Evolutionary conservation across 192 early-diverging fungal genomes (phyloP).

Genomic region (Mortierella hygrophila): DNA sequence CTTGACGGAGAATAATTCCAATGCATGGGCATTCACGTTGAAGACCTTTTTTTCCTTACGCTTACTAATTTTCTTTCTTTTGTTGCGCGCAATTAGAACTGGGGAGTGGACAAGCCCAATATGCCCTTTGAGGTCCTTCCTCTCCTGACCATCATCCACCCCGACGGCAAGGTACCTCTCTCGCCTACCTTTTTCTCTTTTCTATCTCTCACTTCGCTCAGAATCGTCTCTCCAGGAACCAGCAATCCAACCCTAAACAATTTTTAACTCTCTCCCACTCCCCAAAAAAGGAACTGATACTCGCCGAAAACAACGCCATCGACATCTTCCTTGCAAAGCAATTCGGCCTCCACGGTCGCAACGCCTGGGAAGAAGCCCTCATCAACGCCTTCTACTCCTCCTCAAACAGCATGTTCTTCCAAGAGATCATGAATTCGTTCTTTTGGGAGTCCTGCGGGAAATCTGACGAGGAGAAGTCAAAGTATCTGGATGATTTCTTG

Average conservation of each 20-base stretch:
- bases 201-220: neutral
- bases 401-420: constrained; percentile 38
- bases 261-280: neutral
- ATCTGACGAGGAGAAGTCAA: constrained; percentile 15
- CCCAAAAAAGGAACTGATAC: neutral
- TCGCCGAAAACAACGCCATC: constrained; percentile 34
- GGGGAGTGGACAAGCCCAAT: constrained; percentile 19
- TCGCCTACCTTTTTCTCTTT: too few species aligned
- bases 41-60: neutral
- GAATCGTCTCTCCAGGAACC: neutral
- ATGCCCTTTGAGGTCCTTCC: constrained; percentile 34
- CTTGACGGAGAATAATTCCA: neutral
- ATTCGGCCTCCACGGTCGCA: constrained; percentile 28
- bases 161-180: constrained; percentile 12
- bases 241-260: neutral
- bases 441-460: constrained; percentile 35
- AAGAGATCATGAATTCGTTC: constrained; percentile 37
- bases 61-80: neutral
- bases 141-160: constrained; percentile 33
- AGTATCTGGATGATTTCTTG: constrained; percentile 31
- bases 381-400: constrained; percentile 36
- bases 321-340: constrained; percentile 46
- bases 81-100: neutral
- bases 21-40: too few species aligned
- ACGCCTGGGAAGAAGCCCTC: constrained; percentile 40